phyloP scores from a whole-genome alignment of 495 filamentous ascomycete species.

The Podospora tetraspora region DNA sequence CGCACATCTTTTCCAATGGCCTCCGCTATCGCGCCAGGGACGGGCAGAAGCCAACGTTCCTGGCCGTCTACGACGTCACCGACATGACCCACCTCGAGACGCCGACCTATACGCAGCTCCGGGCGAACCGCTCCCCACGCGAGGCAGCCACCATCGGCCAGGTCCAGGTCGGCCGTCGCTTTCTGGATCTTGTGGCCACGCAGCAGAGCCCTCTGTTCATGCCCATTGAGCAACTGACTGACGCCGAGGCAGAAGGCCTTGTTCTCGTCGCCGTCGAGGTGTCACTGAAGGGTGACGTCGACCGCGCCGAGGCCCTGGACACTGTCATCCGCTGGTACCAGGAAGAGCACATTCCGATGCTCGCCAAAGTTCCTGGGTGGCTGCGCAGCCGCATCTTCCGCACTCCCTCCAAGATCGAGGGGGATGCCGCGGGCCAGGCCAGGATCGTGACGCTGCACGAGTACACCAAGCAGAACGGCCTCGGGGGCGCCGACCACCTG shows the following conservation, averaged over 20 bases:
- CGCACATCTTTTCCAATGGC: constrained; percentile 64
- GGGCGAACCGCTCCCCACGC: constrained; percentile 62
- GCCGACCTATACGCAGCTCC: constrained; percentile 61
- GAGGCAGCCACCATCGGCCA: constrained; percentile 72
- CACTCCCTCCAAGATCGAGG: constrained; percentile 43
- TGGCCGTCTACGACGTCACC: constrained; percentile 75
- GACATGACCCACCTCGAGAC: constrained; percentile 63
- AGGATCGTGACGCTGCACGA: constrained; percentile 64
- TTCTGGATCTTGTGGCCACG: constrained; percentile 58
- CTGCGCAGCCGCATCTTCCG: constrained; percentile 60
- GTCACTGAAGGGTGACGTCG: constrained; percentile 46
- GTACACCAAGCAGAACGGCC: constrained; percentile 58
- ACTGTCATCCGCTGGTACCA: constrained; percentile 62
- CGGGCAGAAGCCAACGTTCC: constrained; percentile 56
- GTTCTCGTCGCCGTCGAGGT: constrained; percentile 58
- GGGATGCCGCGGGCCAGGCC: constrained; percentile 43
- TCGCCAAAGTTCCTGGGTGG: constrained; percentile 72
- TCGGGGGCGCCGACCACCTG: constrained; percentile 58
- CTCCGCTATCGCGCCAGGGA: constrained; percentile 71
- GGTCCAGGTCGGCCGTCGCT: constrained; percentile 62
- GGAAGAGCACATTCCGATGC: constrained; percentile 65
- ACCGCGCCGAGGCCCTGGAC: constrained; percentile 49
- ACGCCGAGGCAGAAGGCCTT: constrained; percentile 55
- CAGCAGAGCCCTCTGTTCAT: constrained; percentile 50
- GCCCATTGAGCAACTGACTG: constrained; percentile 53